Conservation (phyloP, 2,329 filamentous ascomycete genomes). For the Fusarium dlaminii region DNA sequence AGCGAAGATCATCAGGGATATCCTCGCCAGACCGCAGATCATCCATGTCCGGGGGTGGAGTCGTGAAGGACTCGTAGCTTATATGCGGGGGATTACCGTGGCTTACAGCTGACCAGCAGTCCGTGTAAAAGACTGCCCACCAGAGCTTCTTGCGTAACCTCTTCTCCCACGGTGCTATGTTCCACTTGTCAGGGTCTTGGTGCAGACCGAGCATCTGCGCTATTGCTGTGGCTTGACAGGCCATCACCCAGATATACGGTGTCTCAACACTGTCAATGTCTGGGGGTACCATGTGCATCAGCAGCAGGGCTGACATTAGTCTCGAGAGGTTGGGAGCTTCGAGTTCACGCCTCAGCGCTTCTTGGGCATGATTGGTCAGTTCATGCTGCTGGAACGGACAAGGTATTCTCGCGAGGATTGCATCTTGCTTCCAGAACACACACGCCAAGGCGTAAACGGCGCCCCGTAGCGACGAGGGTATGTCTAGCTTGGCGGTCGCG, state of each 20-base stretch:
- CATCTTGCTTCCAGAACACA: constrained; percentile 53
- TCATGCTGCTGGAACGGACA: constrained; percentile 54
- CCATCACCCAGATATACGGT: constrained; percentile 55
- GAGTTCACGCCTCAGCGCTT: constrained; percentile 55
- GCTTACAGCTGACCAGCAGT: constrained; percentile 57
- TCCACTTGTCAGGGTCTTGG: constrained; percentile 54
- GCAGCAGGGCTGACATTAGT: constrained; percentile 57
- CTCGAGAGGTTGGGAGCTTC: constrained; percentile 58
- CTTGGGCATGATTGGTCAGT: constrained; percentile 53
- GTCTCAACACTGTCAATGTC: constrained; percentile 58
- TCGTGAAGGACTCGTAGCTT: constrained; percentile 52
- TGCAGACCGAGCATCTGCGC: constrained; percentile 59
- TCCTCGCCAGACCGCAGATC: constrained; percentile 56
- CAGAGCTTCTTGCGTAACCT: constrained; percentile 55
- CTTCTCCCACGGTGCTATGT: constrained; percentile 54
- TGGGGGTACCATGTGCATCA: constrained; percentile 57
- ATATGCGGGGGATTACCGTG: constrained; percentile 60
- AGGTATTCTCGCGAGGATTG: constrained; percentile 37
- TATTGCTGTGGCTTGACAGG: constrained; percentile 54
- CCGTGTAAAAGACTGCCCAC: constrained; percentile 55
- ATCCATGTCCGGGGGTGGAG: constrained; percentile 50
- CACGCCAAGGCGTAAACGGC: constrained; percentile 56
- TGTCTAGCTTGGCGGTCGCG: constrained; percentile 47
- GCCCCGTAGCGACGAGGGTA: constrained; percentile 57
- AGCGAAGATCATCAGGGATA: constrained; percentile 46